Evolutionary conservation across 805 yeast species (phyloP), one percentile per base, ranked within the genome.

Genomic region (Yarrowia sp.): DNA sequence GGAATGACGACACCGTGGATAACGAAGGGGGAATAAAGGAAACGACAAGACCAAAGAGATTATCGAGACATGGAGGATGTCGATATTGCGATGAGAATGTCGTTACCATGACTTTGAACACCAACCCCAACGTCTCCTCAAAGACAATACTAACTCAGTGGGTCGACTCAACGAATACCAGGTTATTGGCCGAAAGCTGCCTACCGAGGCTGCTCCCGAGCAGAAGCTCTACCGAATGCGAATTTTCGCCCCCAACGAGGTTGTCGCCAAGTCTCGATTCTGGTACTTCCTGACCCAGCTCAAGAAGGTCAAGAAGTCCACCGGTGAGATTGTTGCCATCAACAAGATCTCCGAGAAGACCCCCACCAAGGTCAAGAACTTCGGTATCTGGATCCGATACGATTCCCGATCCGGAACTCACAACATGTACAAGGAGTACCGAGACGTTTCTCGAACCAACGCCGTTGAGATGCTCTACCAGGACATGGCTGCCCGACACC

Each of bases 381-480:
- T 92, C 80, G 99, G 98, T 86, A 82, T 95, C 85, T 95, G 99
- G 99, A 89, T 95, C 81, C 92, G 99, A 87, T 95, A 95, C 90
- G 99, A 95, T 81, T 95, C 99, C 73, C 96, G 99, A 89, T 95
- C 99, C 74, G 99, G 99, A 85, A 92, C 97, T 78, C 99, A 95
- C 96, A 95, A 95, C 96, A 95, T 95, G 98, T 95, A 95, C 97
- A 95, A 95, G 88, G 99, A 95, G 86, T 90, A 91, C 95, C 92
- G 99, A 84, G 99, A 93, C 77, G 96, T 93, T 76, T 83, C 97
- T 86, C 95, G 99, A 86, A 96, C 92, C 71, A 96, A 90, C 81
- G 99, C 98, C 75, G 98, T 95, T 79, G 96, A 90, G 83, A 85
- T 95, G 79, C 88, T 95, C 88, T 95, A 95, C 95, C 92, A 89